Evolutionary conservation across 2,329 filamentous ascomycete species (phyloP), one percentile per base, ranked within the genome.

Genomic region (Botrytis paeoniae): DNA sequence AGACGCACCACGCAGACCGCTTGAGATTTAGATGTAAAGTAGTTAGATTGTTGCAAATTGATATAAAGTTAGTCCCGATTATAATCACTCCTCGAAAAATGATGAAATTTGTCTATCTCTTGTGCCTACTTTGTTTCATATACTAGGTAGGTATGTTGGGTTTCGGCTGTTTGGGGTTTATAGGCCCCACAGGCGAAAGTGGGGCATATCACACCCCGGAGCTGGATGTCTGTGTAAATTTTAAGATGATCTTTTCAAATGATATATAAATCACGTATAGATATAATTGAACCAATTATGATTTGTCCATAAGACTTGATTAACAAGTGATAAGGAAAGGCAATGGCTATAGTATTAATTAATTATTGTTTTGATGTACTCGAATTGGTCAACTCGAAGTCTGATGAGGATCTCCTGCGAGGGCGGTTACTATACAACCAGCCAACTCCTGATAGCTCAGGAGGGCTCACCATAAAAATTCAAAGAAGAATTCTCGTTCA

Each of bases 281-380:
- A 25, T 0, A 37, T 25, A 39, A 25, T 39, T n/a, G 7, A 61
- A 1, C 7, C 2, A 10, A 2, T 62, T 1, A 39, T 0, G 3
- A 5, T 41, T 20, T 62, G 3, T n/a, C 6, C 16, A 18, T 2
- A n/a, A 39, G 1, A 8, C 4, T 39, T n/a, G 10, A 62, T 62
- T n/a, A 1, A 18, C 37, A n/a, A 37, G 37, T 18, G 1, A 9
- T n/a, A 8, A 62, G 3, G 14, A 2, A 5, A n/a, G 25, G 1
- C 3, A 5, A 20, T 39, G 6, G 22, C 14, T n/a, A 16, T 9
- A 0, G 25, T 18, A n/a, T 39, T 9, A n/a, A 39, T 41, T n/a
- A 1, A 1, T n/a, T 16, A 5, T 16, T 60, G 1, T 25, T 41
- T n/a, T 0, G 25, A 39, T n/a, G 60, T 7, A n/a, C 37, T n/a